phyloP scores from a whole-genome alignment of 2,329 filamentous ascomycete species.

The Cryphonectria nitschkei region DNA sequence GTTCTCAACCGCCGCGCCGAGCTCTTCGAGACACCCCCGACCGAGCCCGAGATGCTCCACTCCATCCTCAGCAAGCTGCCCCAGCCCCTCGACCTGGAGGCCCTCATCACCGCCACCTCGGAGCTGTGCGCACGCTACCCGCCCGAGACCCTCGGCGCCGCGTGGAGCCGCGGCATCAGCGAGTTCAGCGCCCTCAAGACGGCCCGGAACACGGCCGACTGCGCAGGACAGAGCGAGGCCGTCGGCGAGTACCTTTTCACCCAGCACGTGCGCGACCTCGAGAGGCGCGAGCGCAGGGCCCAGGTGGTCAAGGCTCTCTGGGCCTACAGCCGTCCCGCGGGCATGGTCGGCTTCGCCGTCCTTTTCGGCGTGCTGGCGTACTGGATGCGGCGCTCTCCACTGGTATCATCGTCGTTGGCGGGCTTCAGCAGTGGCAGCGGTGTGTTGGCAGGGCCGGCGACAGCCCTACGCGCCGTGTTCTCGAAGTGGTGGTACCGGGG shows the following conservation, averaged over 20 bases:
- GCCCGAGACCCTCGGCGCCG: conserved; percentile 72
- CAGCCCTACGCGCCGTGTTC: conserved; percentile 32
- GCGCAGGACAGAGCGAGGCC: conserved; percentile 59
- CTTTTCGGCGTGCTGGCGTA: conserved; percentile 70
- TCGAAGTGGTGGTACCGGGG: conserved; percentile 21
- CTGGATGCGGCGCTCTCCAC: conserved; percentile 60
- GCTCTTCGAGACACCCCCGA: conserved; percentile 78
- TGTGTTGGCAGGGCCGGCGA: conserved; percentile 7
- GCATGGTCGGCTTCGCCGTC: conserved; percentile 65
- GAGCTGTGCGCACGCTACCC: conserved; percentile 68
- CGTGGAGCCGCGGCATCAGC: conserved; percentile 67
- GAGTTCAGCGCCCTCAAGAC: conserved; percentile 83
- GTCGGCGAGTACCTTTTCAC: conserved; percentile 72
- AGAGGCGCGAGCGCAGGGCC: conserved; percentile 62
- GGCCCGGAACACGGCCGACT: conserved; percentile 57
- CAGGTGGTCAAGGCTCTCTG: conserved; percentile 56
- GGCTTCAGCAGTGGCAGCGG: conserved; percentile 16
- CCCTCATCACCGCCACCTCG: conserved; percentile 69
- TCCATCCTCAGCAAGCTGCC: conserved; percentile 87
- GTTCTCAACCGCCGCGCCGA: conserved; percentile 79
- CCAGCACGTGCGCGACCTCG: conserved; percentile 73
- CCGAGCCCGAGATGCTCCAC: conserved; percentile 92
- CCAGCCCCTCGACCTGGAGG: conserved; percentile 77
- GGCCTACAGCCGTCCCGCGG: conserved; percentile 67
- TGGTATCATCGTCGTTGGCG: conserved; percentile 4